phyloP scores from a whole-genome alignment of 495 filamentous ascomycete species.

The Penicillium maclennaniae region DNA sequence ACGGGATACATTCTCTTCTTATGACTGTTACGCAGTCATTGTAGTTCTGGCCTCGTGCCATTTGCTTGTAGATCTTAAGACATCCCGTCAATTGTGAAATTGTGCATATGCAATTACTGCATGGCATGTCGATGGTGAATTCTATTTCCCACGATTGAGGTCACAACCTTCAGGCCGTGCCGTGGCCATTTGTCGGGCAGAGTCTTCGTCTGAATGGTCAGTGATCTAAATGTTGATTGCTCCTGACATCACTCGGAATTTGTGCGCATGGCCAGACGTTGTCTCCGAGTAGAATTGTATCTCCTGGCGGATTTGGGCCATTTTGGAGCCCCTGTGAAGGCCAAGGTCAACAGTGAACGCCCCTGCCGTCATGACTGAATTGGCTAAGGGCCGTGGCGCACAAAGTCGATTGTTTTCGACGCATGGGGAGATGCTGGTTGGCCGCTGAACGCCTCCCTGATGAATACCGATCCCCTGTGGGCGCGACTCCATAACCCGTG shows the following conservation, averaged over 20 bases:
- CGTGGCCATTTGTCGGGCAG: not conserved
- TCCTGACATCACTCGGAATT: not conserved
- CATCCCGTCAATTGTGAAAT: not conserved
- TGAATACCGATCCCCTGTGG: slow-evolving; percentile 18
- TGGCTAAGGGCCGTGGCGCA: not conserved
- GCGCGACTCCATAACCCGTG: slow-evolving; percentile 3
- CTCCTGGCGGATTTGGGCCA: slow-evolving; percentile 3
- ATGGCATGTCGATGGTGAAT: not conserved
- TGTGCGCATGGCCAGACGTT: slow-evolving; percentile 4
- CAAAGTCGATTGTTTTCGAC: not conserved
- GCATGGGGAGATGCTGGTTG: slow-evolving; percentile 12
- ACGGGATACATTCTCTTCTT: slow-evolving; percentile 52
- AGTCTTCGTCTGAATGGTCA: not conserved
- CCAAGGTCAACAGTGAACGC: not conserved
- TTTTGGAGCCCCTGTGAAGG: slow-evolving; percentile 3
- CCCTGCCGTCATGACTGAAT: slow-evolving; percentile 7
- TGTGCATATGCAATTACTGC: not conserved
- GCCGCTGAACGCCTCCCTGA: slow-evolving; percentile 1
- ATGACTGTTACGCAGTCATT: not conserved
- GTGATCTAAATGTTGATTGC: slow-evolving; percentile 4
- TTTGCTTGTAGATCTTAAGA: not conserved
- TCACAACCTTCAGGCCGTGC: too few relatives aligned
- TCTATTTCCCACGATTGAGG: not conserved
- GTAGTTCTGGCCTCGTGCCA: not conserved
- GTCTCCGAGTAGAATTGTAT: not conserved